Conservation (phyloP, 2,329 filamentous ascomycete genomes). For the Macroventuria anomochaeta region DNA sequence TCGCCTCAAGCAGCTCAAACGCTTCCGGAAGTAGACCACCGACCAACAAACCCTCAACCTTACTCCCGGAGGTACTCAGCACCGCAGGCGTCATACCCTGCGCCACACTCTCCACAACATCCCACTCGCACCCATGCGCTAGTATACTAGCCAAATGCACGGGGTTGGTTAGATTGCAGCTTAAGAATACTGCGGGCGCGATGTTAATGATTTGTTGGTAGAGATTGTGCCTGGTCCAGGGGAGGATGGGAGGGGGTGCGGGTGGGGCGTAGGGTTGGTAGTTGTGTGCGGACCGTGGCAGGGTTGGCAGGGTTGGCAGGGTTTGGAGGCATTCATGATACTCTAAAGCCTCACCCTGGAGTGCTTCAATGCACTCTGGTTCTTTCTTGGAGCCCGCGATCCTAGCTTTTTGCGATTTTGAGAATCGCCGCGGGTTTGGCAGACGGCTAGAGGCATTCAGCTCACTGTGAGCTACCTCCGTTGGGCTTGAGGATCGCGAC, state of each 20-base stretch:
- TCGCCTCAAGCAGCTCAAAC: background rate
- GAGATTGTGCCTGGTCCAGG: background rate
- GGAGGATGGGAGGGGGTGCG: background rate
- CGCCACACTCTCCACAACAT: background rate
- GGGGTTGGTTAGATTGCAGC: background rate
- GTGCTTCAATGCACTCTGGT: too few species aligned
- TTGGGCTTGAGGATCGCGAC: background rate
- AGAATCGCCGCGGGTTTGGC: background rate
- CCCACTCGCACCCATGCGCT: background rate
- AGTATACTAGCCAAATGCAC: background rate
- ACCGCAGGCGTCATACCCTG: background rate
- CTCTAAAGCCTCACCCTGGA: too few species aligned
- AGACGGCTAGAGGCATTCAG: background rate
- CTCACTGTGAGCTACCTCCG: background rate
- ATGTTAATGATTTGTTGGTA: background rate
- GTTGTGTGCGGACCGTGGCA: background rate
- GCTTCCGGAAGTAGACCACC: background rate
- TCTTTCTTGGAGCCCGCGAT: too few species aligned
- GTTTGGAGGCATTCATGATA: too few species aligned
- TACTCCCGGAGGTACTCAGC: background rate
- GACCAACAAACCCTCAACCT: background rate
- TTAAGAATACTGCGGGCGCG: background rate
- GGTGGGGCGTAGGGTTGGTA: background rate
- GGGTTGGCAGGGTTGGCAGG: too few species aligned
- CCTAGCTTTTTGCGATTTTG: too few species aligned